Conservation (phyloP, 23 red algal genomes). For the Gracilaria caudata region DNA sequence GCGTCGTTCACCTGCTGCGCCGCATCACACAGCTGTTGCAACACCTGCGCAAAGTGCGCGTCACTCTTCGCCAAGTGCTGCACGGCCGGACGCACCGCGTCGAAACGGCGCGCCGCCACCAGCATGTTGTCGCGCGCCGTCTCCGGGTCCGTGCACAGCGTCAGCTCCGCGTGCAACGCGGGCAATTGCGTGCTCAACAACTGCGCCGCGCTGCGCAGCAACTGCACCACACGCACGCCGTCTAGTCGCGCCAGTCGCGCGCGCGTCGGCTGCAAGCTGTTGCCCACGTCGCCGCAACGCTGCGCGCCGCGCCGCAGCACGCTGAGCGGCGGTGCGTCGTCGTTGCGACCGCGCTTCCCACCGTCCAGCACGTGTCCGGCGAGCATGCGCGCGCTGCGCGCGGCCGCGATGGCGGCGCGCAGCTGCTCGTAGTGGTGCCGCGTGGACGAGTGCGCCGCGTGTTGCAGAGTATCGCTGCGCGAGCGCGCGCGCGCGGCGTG, state of each 20-base stretch:
- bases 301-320: background rate
- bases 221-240: background rate
- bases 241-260: background rate
- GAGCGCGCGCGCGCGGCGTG: background rate
- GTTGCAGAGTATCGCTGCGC: background rate
- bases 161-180: background rate
- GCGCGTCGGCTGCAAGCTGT: background rate
- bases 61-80: background rate
- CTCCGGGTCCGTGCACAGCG: constrained; percentile 1
- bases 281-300: background rate
- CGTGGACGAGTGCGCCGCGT: background rate
- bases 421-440: constrained; percentile 12
- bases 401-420: background rate
- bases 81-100: background rate
- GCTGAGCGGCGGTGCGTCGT: background rate
- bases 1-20: background rate
- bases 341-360: background rate
- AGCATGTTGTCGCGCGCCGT: background rate
- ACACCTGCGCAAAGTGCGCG: background rate
- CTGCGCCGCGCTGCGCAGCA: background rate
- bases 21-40: background rate
- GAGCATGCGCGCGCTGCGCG: background rate
- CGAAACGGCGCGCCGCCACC: background rate
- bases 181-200: background rate
- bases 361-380: background rate